Evolutionary conservation across 306 rosid genomes (phyloP).

Genomic region (Pterocarpus santalinus): DNA sequence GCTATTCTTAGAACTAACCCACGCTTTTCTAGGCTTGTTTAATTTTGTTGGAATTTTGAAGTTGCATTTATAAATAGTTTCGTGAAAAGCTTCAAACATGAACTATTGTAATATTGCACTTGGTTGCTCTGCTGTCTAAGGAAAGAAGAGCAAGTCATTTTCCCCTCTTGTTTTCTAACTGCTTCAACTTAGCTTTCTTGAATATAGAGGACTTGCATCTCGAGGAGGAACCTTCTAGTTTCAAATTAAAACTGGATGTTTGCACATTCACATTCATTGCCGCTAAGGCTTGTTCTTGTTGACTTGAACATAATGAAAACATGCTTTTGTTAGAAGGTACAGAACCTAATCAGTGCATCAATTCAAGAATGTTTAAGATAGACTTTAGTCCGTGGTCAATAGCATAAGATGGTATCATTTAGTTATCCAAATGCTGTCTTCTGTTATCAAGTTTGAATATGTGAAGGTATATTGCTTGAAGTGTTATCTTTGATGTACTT

Average conservation of each 20-base stretch:
- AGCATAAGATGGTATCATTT: not conserved
- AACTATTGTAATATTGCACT: slow-evolving; percentile 20
- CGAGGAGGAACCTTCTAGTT: slow-evolving; percentile 20
- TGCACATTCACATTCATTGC: not conserved
- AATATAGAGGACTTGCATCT: slow-evolving; percentile 5
- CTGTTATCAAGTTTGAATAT: not conserved
- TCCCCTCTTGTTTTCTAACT: slow-evolving; percentile 2
- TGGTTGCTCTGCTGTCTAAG: slow-evolving; percentile 9
- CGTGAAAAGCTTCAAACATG: not conserved
- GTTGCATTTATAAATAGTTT: slow-evolving; percentile 12
- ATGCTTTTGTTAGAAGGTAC: slow-evolving; percentile 31
- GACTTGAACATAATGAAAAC: slow-evolving; percentile 15
- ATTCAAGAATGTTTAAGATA: not conserved
- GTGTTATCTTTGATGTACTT: slow-evolving; percentile 19
- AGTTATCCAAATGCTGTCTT: slow-evolving; percentile 26
- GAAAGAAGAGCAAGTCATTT: slow-evolving; percentile 13
- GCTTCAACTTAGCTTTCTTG: not conserved
- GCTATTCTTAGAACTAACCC: not conserved
- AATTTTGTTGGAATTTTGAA: slow-evolving; percentile 24
- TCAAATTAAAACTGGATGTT: slow-evolving; percentile 6
- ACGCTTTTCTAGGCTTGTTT: not conserved
- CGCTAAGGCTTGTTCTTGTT: slow-evolving; percentile 18
- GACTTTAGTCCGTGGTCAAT: not conserved
- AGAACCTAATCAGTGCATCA: slow-evolving; percentile 21
- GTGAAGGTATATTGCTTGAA: slow-evolving; percentile 12